These are phyloP conservation scores for Thalia dealbata DNA, from an alignment of 176 grass and related monocot genomes.

Conservation along the genomic window DNA sequence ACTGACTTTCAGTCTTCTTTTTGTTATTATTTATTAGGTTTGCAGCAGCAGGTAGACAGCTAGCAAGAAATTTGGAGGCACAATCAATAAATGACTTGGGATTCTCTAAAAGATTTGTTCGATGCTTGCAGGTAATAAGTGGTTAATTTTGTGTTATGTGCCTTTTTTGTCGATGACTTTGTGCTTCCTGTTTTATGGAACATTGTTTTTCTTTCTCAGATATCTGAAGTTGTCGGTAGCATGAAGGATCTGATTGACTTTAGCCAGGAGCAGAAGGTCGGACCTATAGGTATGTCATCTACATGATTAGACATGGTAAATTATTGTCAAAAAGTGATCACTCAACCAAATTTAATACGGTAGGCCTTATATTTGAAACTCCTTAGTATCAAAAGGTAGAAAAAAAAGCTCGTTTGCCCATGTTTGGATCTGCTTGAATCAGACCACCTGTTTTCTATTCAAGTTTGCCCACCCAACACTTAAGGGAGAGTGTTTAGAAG, in stretches of 20 bases:
- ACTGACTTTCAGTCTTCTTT: background rate
- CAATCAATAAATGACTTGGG: conserved; percentile 85
- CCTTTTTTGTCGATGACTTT: background rate
- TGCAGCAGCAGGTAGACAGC: conserved; percentile 56
- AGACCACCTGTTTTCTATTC: no score
- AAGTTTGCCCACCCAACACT: no score
- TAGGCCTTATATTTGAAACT: background rate
- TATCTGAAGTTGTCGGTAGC: conserved; percentile 96
- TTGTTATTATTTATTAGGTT: conserved; percentile 35
- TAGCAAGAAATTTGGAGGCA: conserved; percentile 75
- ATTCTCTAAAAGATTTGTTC: conserved; percentile 96
- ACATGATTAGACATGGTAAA: background rate
- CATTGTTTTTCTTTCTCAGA: conserved; percentile 30
- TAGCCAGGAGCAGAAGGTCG: conserved; percentile 64
- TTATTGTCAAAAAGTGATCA: background rate
- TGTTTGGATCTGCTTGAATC: no score
- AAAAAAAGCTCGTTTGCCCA: no score
- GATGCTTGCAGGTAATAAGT: conserved; percentile 66
- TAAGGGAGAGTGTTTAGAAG: no score
- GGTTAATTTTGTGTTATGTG: background rate
- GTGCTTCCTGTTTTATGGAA: background rate
- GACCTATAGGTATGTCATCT: conserved; percentile 53
- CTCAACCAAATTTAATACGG: background rate
- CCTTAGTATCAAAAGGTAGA: background rate
- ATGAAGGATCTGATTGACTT: conserved; percentile 98